Base-by-base conservation (phyloP, 2,329 filamentous ascomycete genomes). In the Fusarium beomiforme region DNA sequence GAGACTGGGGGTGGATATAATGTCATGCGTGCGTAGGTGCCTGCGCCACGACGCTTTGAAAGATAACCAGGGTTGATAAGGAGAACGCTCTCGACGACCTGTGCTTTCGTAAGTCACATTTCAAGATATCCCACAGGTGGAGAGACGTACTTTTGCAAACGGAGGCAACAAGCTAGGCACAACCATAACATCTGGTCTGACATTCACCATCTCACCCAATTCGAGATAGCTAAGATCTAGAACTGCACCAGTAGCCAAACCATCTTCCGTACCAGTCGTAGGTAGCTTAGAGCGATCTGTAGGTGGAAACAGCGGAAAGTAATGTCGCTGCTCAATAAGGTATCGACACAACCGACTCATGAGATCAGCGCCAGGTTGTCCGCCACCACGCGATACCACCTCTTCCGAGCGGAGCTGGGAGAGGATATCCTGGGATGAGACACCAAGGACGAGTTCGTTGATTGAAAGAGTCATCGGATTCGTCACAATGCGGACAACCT, bases 61-160 rank as follows among this genome's bases (percentile, higher is more conserved):
- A 97, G 83, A 53, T 90, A 91, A 8, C 96, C 95, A 0, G 96
- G 95, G 79, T 99, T 99, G 77, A 99, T 92, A 16, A 94, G 90
- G 10, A 98, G 82, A 1, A 98, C 94, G 73, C 92, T 93, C 77
- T 98, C 93, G 14, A 98, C 91, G 43, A 98, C 94, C 94, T 97
- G 36, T 23, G 37, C 33, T 39, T 37, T 14, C 24, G 60, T 78
- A 43, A 76, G 73, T 19, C 56, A 46, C 14, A 9, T 36, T 31
- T 24, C 13, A 11, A 17, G 17, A 29, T 10, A 3, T 33, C 41
- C 37, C 34, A n/a, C 14, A 24, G 6, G 21, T 14, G 8, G 19
- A 23, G 16, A 9, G n/a, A 37, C 87, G 73, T 85, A 96, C 95
- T 89, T 93, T 97, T 41, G 93, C 93, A 85, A 97, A 97, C 5